Evolutionary conservation across 371 early-diverging fungal species (phyloP), one percentile per base, ranked within the genome.

Genomic region (Neoconidiobolus thromboides): DNA sequence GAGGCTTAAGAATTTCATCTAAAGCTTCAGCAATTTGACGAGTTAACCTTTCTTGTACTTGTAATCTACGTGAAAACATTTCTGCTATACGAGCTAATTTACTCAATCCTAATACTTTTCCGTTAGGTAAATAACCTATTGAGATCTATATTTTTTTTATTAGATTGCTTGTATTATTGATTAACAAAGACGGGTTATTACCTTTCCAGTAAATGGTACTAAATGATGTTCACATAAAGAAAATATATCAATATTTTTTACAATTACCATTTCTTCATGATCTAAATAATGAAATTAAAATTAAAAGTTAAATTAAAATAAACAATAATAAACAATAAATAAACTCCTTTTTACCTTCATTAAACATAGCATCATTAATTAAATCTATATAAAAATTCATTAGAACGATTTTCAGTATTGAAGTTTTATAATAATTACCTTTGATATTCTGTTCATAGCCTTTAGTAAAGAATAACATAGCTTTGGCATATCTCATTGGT

Each of bases 161-260:
- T 26, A 26, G 26, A 26, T 26, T 26, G 26, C 26, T 12, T 12
- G 15, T 6, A 12, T 14, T 36, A 36, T 7, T 51, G 15, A 51
- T 15, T 6, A 46, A 9, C n/a, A 46, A 46, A n/a, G 14, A 47
- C 1, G 12, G 12, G 39, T 3, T 26, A 50, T 50, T 69, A 85
- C 90, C 77, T 91, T 96, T 62, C 96, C 96, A 60, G 83, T 81
- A 64, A 98, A 96, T 2, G 98, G 98, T 0, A 98, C 97, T 82
- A 96, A 78, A 66, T 98, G 98, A 71, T 98, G 98, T 71, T 98
- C 98, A 72, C 98, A 98, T 58, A 96, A 71, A 12, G 93, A 91
- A 67, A 90, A 93, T 1, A 96, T 79, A 62, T 90, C 89, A 61
- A 96, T 93, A 68, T 95, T 82, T 70, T 86, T 89, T 14, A 94